Base-by-base conservation (phyloP, 345 rosid genomes). In the Noccaea caerulescens region DNA sequence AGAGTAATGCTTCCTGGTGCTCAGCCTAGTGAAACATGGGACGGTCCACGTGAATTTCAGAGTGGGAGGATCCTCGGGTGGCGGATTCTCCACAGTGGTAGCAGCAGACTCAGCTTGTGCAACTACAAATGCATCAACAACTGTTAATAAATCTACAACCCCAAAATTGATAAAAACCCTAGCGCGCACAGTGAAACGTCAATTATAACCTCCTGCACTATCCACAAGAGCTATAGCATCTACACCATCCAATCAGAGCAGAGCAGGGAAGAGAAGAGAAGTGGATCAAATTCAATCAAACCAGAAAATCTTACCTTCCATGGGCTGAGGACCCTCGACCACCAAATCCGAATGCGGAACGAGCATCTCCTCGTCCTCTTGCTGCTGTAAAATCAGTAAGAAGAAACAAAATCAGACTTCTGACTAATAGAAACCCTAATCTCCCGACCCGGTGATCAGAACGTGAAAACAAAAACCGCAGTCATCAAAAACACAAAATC, bases 341-440 rank as follows among this genome's bases (percentile, higher is more conserved):
- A 91, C 91, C 72, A 89, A 61, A 80, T 89, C 99, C 51, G 92
- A 79, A 73, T 85, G 89, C 14, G 97, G 97, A 63, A 91, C 97
- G 20, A 91, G 91, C 93, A 91, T 85, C 87, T 94, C 97, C 70
- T 91, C 99, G 77, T 89, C 95, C 53, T 88, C 93, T 71, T 87
- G 96, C 93, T 94, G 85, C 80, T 80, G 67, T 44, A 3, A 56
- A 58, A 66, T 57, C 60, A 61, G 46, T 20, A 50, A 39, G 30
- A 72, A 62, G 37, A 44, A 7, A 25, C 23, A 20, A 68, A 46
- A 46, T 61, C 65, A 75, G 70, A 55, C 52, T 67, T 36, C 36
- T 20, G 49, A 55, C 10, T 61, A 30, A 25, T 10, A 53, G 13
- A 76, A 69, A 56, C 71, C 75, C 79, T 55, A 76, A 62, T 55